Conservation (phyloP, 495 filamentous ascomycete genomes). For the Clavariopsis aquatica region DNA sequence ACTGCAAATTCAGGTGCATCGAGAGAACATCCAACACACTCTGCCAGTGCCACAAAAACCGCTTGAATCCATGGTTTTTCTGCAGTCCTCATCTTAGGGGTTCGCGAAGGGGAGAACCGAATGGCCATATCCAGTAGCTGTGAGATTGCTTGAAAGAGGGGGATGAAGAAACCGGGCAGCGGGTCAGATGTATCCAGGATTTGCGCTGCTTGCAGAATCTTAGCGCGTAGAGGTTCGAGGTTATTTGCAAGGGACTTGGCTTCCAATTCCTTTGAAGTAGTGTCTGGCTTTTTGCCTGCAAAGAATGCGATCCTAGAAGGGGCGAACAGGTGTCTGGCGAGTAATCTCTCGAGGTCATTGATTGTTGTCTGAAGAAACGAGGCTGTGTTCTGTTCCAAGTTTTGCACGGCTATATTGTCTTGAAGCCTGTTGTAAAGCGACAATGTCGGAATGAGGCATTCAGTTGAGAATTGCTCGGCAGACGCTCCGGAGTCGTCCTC, state of each 20-base stretch:
- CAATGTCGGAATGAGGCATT: constrained; percentile 29
- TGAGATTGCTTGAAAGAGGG: constrained; percentile 33
- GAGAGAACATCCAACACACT: constrained; percentile 36
- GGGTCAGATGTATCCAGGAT: constrained; percentile 16
- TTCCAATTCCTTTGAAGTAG: background rate
- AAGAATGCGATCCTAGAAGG: constrained; percentile 60
- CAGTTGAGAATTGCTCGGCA: constrained; percentile 31
- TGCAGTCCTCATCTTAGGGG: constrained; percentile 28
- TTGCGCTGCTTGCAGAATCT: constrained; percentile 28
- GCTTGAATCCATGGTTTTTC: constrained; percentile 44
- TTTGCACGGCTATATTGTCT: background rate
- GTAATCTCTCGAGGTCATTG: constrained; percentile 58
- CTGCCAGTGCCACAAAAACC: constrained; percentile 37
- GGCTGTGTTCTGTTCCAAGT: background rate
- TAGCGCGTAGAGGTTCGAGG: constrained; percentile 23
- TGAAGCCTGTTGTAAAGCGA: constrained; percentile 19
- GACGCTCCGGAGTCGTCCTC: constrained; percentile 15
- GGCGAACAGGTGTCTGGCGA: constrained; percentile 69
- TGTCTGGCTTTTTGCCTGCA: constrained; percentile 1
- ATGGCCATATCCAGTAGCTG: constrained; percentile 41
- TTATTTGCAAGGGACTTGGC: constrained; percentile 13
- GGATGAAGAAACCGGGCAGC: constrained; percentile 12
- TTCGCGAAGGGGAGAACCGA: constrained; percentile 27
- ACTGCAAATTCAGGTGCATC: constrained; percentile 12
- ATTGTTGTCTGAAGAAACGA: constrained; percentile 37